Percentiles rank a stretch among this genome's conserved stretches.
These are phyloP conservation scores for Imleria badia DNA, from an alignment of 768 basidiomycete genomes.

Conservation along the genomic window DNA sequence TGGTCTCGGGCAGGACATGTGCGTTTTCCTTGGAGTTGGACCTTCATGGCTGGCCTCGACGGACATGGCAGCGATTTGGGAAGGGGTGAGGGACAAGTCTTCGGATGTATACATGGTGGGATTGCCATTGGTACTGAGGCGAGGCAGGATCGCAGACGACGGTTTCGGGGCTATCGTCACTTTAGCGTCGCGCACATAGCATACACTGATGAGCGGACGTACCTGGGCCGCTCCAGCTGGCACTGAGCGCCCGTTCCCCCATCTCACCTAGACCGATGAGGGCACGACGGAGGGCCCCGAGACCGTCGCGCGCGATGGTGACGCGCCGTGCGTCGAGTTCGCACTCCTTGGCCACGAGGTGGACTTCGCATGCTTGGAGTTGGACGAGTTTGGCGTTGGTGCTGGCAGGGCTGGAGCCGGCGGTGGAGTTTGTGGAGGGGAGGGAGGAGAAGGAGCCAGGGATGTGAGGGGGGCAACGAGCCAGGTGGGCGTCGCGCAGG, in stretches of 20 bases:
- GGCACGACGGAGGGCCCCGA: conserved; percentile 61
- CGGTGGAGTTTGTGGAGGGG: too few species aligned
- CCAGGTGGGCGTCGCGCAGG: conserved; percentile 40
- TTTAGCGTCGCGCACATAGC: too few species aligned
- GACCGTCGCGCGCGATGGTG: conserved; percentile 59
- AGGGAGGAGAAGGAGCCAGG: too few species aligned
- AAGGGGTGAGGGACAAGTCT: conserved; percentile 68
- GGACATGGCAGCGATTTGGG: conserved; percentile 42
- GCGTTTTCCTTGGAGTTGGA: conserved; percentile 3
- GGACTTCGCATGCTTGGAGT: conserved; percentile 79
- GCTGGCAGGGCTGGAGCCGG: too few species aligned
- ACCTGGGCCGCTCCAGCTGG: not conserved
- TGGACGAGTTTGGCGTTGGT: too few species aligned
- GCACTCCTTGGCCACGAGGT: conserved; percentile 66
- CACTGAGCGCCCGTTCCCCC: conserved; percentile 53
- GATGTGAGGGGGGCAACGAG: conserved; percentile 14
- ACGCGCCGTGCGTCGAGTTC: conserved; percentile 56
- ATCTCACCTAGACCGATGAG: conserved; percentile 69
- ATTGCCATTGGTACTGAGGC: not conserved
- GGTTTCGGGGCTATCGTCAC: not conserved
- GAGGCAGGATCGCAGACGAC: conserved; percentile 4
- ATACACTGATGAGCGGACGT: not conserved
- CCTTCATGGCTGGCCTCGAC: conserved; percentile 17
- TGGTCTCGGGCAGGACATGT: too few species aligned
- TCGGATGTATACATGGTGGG: conserved; percentile 44